phyloP scores from a whole-genome alignment of 148 eudicot species.

The Pharnaceum exiguum region DNA sequence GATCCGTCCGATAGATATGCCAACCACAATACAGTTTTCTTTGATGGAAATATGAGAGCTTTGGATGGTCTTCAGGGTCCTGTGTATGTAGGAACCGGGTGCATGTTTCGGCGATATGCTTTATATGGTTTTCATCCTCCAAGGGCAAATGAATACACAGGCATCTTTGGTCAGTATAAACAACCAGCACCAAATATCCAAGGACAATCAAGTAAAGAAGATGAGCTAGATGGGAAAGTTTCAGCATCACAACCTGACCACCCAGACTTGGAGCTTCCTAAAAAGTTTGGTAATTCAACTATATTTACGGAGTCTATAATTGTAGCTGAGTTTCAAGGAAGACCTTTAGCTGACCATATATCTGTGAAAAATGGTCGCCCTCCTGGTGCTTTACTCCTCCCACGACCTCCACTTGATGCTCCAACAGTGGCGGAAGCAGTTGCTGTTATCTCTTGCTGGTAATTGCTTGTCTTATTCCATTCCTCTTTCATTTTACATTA shows the following conservation, averaged over 20 bases:
- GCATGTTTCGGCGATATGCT: constrained; percentile 85
- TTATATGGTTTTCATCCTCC: constrained; percentile 89
- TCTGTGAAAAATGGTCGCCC: constrained; percentile 84
- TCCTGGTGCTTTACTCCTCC: constrained; percentile 65
- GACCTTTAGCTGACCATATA: constrained; percentile 81
- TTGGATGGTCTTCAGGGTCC: constrained; percentile 95
- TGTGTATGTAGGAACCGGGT: constrained; percentile 89
- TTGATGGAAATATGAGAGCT: constrained; percentile 94
- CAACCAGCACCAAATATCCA: constrained; percentile 20
- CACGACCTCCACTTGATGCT: constrained; percentile 78
- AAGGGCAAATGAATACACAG: constrained; percentile 61
- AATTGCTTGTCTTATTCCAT: constrained; percentile 3
- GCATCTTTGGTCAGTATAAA: constrained; percentile 60
- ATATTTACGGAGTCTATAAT: constrained; percentile 70
- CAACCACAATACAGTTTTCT: constrained; percentile 89
- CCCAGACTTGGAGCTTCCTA: constrained; percentile 69
- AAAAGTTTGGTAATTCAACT: constrained; percentile 71
- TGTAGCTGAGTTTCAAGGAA: constrained; percentile 82
- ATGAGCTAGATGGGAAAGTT: constrained; percentile 36
- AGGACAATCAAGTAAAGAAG: constrained; percentile 23
- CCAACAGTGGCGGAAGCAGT: constrained; percentile 93
- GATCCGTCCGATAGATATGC: constrained; percentile 95
- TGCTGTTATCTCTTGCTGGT: constrained; percentile 93
- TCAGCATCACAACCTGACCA: constrained; percentile 77
- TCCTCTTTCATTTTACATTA: neutral